These are phyloP conservation scores for Clitoria ternatea DNA, from an alignment of 306 rosid genomes.

Conservation along the genomic window DNA sequence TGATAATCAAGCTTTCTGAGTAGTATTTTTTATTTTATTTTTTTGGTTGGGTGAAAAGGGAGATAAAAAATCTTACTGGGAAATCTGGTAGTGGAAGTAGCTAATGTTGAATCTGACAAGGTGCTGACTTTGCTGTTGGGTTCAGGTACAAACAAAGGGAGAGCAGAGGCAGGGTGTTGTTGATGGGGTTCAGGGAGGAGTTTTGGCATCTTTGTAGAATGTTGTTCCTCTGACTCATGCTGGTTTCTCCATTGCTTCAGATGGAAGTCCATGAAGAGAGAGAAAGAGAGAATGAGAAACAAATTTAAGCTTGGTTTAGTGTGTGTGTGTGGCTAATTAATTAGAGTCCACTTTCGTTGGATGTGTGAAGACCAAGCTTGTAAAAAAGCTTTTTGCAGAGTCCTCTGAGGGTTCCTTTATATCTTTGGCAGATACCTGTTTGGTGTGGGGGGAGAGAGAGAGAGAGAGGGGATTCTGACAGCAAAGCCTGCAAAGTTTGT, in stretches of 20 bases:
- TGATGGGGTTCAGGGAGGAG: constrained; percentile 54
- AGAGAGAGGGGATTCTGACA: constrained; percentile 42
- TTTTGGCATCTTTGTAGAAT: constrained; percentile 82
- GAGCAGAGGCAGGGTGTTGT: constrained; percentile 43
- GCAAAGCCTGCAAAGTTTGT: constrained; percentile 78
- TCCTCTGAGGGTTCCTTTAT: constrained; percentile 39
- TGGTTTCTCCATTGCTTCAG: constrained; percentile 88
- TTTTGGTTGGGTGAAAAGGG: not conserved
- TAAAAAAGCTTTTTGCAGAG: constrained; percentile 33
- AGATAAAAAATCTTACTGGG: constrained; percentile 49
- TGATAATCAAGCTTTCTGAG: constrained; percentile 17
- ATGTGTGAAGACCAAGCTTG: constrained; percentile 43
- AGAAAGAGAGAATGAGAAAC: constrained; percentile 13
- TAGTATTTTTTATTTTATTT: no score
- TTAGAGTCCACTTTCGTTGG: no score
- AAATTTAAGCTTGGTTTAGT: not conserved
- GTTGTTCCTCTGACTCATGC: constrained; percentile 76
- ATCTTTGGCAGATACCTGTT: constrained; percentile 43
- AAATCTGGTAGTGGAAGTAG: constrained; percentile 36
- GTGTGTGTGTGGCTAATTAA: constrained; percentile 13
- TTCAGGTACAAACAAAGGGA: constrained; percentile 72
- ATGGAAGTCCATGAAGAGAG: constrained; percentile 77
- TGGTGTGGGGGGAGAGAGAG: not conserved
- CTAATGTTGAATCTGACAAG: constrained; percentile 53
- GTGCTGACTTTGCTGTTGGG: constrained; percentile 47